Percentiles rank a stretch among this genome's conserved stretches.
Evolutionary conservation across 768 basidiomycete genomes (phyloP).

Genomic region (Amylocystis lapponica): DNA sequence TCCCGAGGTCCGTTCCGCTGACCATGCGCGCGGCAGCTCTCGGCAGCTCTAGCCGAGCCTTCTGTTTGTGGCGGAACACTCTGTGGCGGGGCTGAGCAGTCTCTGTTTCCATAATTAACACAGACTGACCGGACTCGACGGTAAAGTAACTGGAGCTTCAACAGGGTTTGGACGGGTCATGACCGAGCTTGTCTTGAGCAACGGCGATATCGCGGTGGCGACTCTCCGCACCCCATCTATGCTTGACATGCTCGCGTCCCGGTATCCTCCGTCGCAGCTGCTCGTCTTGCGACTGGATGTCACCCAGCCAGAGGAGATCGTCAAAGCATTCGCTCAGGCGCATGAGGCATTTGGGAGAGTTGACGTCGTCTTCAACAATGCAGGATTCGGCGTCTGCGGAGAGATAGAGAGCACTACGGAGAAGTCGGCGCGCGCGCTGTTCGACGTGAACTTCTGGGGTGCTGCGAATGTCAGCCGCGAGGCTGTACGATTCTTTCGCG

Average conservation of each 20-base stretch:
- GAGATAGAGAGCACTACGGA: constrained; percentile 16
- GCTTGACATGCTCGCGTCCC: constrained; percentile 16
- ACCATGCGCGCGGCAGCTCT: too few relatives aligned
- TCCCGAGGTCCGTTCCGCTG: too few relatives aligned
- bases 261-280: constrained; percentile 11
- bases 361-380: constrained; percentile 25
- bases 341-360: constrained; percentile 13
- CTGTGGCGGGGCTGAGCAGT: too few relatives aligned
- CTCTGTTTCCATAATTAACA: too few relatives aligned
- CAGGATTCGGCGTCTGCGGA: constrained; percentile 8
- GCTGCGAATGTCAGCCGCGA: constrained; percentile 24
- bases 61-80: too few relatives aligned
- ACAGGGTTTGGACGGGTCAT: constrained; percentile 21
- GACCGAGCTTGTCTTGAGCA: constrained; percentile 15
- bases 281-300: constrained; percentile 20
- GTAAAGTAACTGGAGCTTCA: constrained; percentile 23
- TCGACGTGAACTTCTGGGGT: constrained; percentile 25
- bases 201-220: constrained; percentile 22
- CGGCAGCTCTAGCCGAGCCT: too few relatives aligned
- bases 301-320: constrained; percentile 7
- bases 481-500: constrained; percentile 30
- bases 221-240: constrained; percentile 18
- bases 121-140: too few relatives aligned
- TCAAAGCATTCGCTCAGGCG: constrained; percentile 13
- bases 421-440: constrained; percentile 3